Evolutionary conservation across 805 yeast genomes (phyloP).

Genomic region (Saturnispora ahearnii): DNA sequence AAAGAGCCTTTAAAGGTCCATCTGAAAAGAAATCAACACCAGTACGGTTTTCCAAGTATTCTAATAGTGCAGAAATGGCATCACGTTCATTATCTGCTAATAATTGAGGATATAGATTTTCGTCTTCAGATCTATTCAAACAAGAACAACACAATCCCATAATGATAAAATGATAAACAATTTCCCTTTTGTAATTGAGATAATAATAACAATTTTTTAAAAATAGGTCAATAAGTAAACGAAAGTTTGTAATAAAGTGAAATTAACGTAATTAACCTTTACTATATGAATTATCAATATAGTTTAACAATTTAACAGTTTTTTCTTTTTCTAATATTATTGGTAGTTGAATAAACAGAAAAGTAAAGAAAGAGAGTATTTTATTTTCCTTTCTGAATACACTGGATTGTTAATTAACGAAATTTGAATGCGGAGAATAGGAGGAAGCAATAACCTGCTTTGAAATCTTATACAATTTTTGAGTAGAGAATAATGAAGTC

Average conservation of each 20-base stretch:
- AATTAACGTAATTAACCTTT: too few relatives aligned
- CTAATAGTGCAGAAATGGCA: conserved; percentile 84
- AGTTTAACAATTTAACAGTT: too few relatives aligned
- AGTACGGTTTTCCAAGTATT: conserved; percentile 78
- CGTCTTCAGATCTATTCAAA: conserved; percentile 33
- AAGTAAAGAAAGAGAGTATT: too few relatives aligned
- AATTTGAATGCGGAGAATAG: too few relatives aligned
- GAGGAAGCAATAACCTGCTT: too few relatives aligned
- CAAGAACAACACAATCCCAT: conserved; percentile 53
- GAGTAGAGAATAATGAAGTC: too few relatives aligned
- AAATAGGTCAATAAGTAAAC: background rate
- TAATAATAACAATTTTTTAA: background rate
- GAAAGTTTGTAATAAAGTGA: background rate
- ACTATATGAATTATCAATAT: too few relatives aligned
- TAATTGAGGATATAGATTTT: conserved; percentile 64
- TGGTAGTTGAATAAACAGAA: too few relatives aligned
- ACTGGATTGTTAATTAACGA: too few relatives aligned
- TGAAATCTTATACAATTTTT: too few relatives aligned
- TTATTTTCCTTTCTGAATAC: too few relatives aligned
- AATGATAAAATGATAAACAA: background rate
- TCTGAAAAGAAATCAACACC: conserved; percentile 85
- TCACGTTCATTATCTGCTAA: conserved; percentile 94
- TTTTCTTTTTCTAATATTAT: too few relatives aligned
- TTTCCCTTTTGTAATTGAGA: background rate
- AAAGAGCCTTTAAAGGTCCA: conserved; percentile 80